Evolutionary conservation across 371 early-diverging fungal species (phyloP), one percentile per base, ranked within the genome.

Genomic region (Coemansia sp.): DNA sequence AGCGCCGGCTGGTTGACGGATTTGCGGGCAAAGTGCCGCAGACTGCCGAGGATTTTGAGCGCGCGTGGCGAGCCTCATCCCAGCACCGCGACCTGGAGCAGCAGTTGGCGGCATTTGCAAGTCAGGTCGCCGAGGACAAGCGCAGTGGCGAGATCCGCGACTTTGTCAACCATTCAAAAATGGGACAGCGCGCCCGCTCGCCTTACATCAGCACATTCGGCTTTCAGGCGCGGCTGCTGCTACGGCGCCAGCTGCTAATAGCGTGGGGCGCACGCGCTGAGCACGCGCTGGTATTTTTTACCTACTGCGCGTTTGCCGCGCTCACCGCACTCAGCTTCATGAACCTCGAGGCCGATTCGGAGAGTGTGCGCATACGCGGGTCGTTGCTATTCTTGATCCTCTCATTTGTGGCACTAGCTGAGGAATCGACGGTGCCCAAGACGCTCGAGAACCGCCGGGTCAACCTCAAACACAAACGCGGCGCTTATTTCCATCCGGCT

Each of bases 241-340:
- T 88, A 20, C 72, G 80, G 48, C 88, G 90, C 53, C 87, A 89
- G 66, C 77, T 72, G 64, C 81, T 84, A 65, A 77, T 90, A 11
- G 62, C 84, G n/a, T 66, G 79, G 30, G 86, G 85, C 35, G 84
- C 82, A 52, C 64, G 65, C 55, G 66, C 74, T 20, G 72, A 78
- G 10, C 71, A 85, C 11, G 64, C 84, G 33, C 84, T 86, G 63
- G 83, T 67, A 54, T 3, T 62, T 4, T 26, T 57, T 14, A 75
- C 63, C 66, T 75, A 70, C 55, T 53, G 55, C 0, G 59, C 60
- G 33, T 76, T 78, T 77, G 85, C 86, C 38, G 68, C 88, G 14
- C 85, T 90, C 49, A 84, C 83, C 55, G 89, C 88, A 1, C 85
- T 88, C 12, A 83, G 85, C 41, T 90, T 87, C 72, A 84, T 82